Evolutionary conservation across 257 asterid species (phyloP), one percentile per base, ranked within the genome.

Genomic region (Petunia axillaris): DNA sequence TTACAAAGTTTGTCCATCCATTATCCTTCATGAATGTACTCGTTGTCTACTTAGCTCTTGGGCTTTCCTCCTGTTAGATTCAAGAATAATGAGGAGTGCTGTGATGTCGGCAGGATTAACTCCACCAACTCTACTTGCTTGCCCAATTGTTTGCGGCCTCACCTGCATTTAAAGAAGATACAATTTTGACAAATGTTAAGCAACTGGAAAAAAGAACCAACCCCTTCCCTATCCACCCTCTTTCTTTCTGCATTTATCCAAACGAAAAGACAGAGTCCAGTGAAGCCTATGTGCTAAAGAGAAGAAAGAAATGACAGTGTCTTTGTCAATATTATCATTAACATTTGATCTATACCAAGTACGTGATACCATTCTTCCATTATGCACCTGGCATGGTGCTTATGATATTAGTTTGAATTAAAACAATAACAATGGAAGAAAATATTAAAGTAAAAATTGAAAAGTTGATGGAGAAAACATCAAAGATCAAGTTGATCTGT

Each of bases 61-160:
- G 81, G 93, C 92, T 82, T 82, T 91, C 85, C 99, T 90, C 82
- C 93, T 73, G 87, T 90, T 93, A 35, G 98, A 90, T 86, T 95
- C 98, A 5, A 95, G 94, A 81, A 93, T 90, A 83, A 95, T 92
- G n/a, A 95, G 93, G 36, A 95, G 98, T 73, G 99, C 97, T 13
- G 98, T 93, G 73, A 95, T 85, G 86, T 95, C 99, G 43, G 98
- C 99, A 77, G 99, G 99, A 87, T 93, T 95, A 46, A 95, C 97
- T 60, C 98, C 99, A 71, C 99, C 99, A 53, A 95, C 97, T 89
- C 99, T 90, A 85, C 97, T 89, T 25, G 99, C 99, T 87, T 95
- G 99, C 62, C 99, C 99, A 52, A 95, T 87, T 41, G 99, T 95
- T 85, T 92, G 93, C 35, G 99, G 99, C 87, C 98, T 90, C 66